Conservation (phyloP, 1,284 basidiomycete species). For the Cryptococcus jaspeensis region DNA sequence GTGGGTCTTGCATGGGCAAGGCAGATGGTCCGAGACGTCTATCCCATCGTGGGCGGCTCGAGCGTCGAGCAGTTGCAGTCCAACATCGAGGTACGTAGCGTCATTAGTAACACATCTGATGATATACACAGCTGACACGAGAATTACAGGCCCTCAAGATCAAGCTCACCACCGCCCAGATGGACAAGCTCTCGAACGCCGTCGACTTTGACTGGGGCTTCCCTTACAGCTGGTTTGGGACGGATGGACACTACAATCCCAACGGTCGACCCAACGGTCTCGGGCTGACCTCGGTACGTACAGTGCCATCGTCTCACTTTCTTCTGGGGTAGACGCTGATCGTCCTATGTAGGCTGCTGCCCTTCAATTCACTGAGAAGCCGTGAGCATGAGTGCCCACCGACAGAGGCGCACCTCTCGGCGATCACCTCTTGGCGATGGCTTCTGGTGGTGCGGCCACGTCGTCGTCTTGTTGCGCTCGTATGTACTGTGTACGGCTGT, state of each 20-base stretch:
- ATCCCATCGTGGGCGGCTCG: constrained; percentile 49
- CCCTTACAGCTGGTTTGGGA: constrained; percentile 1
- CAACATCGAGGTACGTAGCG: constrained; percentile 31
- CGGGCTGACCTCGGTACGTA: no score
- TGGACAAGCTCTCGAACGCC: constrained; percentile 39
- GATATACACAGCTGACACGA: no score
- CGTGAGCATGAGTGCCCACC: no score
- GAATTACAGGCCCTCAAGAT: constrained; percentile 33
- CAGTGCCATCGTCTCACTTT: background rate
- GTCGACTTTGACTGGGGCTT: constrained; percentile 6
- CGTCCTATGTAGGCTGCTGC: no score
- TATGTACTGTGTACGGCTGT: no score
- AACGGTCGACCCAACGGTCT: no score
- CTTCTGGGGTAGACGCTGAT: no score
- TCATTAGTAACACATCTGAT: background rate
- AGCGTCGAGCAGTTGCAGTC: constrained; percentile 37
- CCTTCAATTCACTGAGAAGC: no score
- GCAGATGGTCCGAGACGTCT: constrained; percentile 29
- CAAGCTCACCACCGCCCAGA: constrained; percentile 40
- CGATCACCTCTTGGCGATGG: no score
- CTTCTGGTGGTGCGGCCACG: no score
- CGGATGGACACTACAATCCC: constrained; percentile 1
- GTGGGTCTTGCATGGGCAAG: constrained; percentile 34
- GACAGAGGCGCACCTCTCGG: no score
- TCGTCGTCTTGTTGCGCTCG: no score